A percentile compares a stretch with the other conserved stretches of the same genome.
Conservation (phyloP, 768 basidiomycete species). For the Pholiota microspora region DNA sequence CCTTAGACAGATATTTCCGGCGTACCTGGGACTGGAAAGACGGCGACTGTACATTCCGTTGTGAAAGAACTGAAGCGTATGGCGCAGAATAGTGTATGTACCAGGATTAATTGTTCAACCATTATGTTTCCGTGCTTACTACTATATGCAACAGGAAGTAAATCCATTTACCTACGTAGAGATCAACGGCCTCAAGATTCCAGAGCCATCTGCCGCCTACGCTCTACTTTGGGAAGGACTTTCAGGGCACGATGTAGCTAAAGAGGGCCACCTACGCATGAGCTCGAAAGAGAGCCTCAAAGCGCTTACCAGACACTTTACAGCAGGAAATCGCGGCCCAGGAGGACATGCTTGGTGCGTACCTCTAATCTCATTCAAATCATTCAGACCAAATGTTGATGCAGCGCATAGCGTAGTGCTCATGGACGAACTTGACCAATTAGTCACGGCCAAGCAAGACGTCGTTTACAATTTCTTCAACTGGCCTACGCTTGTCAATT, state of each 20-base stretch:
- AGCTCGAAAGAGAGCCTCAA: conserved; percentile 82
- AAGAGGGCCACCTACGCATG: conserved; percentile 62
- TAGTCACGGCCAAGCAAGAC: conserved; percentile 94
- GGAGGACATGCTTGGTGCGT: conserved; percentile 86
- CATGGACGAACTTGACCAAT: conserved; percentile 98
- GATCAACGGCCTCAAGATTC: conserved; percentile 93
- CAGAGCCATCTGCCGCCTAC: conserved; percentile 92
- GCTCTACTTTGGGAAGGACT: conserved; percentile 90
- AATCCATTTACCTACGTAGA: conserved; percentile 96
- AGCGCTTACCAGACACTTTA: conserved; percentile 76
- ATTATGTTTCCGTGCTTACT: background rate
- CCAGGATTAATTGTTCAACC: background rate
- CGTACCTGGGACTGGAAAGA: conserved; percentile 98
- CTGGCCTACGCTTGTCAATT: conserved; percentile 90
- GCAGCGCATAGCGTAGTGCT: conserved; percentile 87
- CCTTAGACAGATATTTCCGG: conserved; percentile 82
- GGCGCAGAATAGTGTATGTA: conserved; percentile 73
- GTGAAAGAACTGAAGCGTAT: conserved; percentile 87
- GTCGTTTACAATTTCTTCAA: conserved; percentile 99
- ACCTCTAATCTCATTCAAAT: background rate
- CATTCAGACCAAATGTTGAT: background rate
- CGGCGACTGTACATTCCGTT: conserved; percentile 94
- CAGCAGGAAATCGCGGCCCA: conserved; percentile 66
- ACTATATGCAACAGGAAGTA: conserved; percentile 59
- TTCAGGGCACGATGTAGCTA: conserved; percentile 69